Evolutionary conservation across 768 basidiomycete species (phyloP), one percentile per base, ranked within the genome.

Genomic region (Phlebiopsis gigantea): DNA sequence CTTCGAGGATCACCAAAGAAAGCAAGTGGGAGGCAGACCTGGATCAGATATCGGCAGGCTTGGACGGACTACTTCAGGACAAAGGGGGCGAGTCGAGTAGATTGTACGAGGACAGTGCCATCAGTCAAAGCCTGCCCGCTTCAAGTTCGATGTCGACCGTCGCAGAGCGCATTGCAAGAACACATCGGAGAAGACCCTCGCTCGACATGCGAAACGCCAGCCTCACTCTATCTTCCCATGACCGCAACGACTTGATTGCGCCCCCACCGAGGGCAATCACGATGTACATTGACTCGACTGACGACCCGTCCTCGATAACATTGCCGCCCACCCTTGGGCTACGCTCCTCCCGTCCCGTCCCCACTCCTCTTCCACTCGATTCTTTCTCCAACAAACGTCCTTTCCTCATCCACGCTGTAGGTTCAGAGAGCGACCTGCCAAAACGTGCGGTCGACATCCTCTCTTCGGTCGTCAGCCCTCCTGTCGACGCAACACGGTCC

Each of bases 181-280:
- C 57, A 21, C 60, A 60, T 46, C 45, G 59, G 19, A 61, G 67
- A 22, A 50, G 62, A 17, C 61, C 66, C 10, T 67, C 66, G 25
- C 59, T 65, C 19, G 64, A 65, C 45, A 48, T 61, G 17, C 64
- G 62, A 9, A 63, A 67, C 15, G 72, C 80, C 14, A 75, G 80
- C 21, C 70, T 88, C 19, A 77, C 76, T 53, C 77, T 81, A 39
- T 80, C 81, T 1, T 72, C 71, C 46, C 79, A 79, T 53, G 73
- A 76, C 44, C 79, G 85, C 24, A 75, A 75, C 42, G 69, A 77
- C 46, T 77, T 89, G 28, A 71, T 90, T 53, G 72, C 88, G 0
- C 87, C 83, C 25, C 78, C 90, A 8, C 88, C 90, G 1, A 79
- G 88, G 39, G 87, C 90, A 1, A 65, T 92, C 34, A 90, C 90